These are phyloP conservation scores for Chlorophyllum brunneum DNA, from an alignment of 768 basidiomycete species.

Conservation along the genomic window DNA sequence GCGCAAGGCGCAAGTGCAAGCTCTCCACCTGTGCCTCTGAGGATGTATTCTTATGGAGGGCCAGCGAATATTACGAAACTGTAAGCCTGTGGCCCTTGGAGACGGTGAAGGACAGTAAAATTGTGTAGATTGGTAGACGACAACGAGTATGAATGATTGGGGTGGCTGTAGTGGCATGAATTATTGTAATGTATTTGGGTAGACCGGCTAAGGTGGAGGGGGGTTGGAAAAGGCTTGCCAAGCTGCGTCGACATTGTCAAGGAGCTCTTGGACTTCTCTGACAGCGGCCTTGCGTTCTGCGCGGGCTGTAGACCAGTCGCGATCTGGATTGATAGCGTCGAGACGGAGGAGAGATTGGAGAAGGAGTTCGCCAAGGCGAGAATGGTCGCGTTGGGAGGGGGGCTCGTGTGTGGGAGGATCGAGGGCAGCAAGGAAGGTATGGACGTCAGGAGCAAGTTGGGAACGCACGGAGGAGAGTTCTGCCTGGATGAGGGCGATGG, in stretches of 20 bases:
- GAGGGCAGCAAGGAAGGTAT: constrained; percentile 42
- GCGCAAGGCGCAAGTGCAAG: not conserved
- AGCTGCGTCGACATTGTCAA: constrained; percentile 75
- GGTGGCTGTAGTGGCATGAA: not conserved
- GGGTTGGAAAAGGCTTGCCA: constrained; percentile 38
- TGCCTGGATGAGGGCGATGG: constrained; percentile 50
- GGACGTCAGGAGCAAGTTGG: constrained; percentile 53
- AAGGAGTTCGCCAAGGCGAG: constrained; percentile 75
- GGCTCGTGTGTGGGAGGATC: constrained; percentile 17
- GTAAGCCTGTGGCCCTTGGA: no score
- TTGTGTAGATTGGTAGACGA: not conserved
- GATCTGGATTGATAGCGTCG: constrained; percentile 74
- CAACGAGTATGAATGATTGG: not conserved
- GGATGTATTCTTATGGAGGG: constrained; percentile 12
- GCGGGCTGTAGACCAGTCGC: constrained; percentile 76
- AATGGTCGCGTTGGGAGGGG: constrained; percentile 29
- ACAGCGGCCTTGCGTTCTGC: constrained; percentile 83
- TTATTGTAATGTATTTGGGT: constrained; percentile 1
- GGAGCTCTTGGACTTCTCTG: constrained; percentile 74
- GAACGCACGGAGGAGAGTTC: constrained; percentile 50
- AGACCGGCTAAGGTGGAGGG: constrained; percentile 23
- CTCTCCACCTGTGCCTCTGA: constrained; percentile 12
- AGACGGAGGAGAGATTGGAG: constrained; percentile 85
- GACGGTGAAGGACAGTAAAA: no score
- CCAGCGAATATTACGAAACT: constrained; percentile 17